Base-by-base conservation (phyloP, 495 filamentous ascomycete genomes). In the Xylaria telfairii region DNA sequence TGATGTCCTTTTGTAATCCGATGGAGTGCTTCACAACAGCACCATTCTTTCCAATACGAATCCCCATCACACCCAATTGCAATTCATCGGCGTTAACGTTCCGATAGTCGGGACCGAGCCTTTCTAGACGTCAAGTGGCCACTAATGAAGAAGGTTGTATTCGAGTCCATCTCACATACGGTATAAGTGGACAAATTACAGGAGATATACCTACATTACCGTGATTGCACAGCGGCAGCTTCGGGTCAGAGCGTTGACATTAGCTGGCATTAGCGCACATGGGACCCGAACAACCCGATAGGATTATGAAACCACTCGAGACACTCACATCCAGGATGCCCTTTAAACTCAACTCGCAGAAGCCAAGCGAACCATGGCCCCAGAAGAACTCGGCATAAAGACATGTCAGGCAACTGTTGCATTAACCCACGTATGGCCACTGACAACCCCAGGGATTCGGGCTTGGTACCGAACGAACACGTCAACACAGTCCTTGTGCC, bases 271-370 rank as follows among this genome's bases (percentile, higher is more conserved):
- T 30, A 37, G 7, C 2, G 56, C 24, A 3, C 30, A 37, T 19
- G 15, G 30, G 56, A 37, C 56, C 56, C 56, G 56, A 59, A 28
- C 30, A 59, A 30, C 15, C 56, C 56, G 56, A 59, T 59, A 59
- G 32, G 56, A 59, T 37, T 59, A 59, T n/a, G 53, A 32, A 59
- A 59, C 28, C 30, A 53, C 6, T 9, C 49, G 26, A 53, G 21
- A 53, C 49, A 53, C 13, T 13, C 21, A 12, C 49, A 15, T 37
- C 8, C 54, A 4, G 54, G 54, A 56, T 59, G 21, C 19, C 54
- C 54, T 59, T n/a, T 37, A 37, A 28, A 5, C 26, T 17, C 54
- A 34, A 34, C 28, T 34, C 13, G 54, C 54, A 53, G 12, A 53
- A 24, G 26, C 19, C 28, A n/a, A 34, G 54, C 30, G 26, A 34